Percentiles rank a stretch among this genome's conserved stretches.
Evolutionary conservation across 352 stramenopile genomes (phyloP).

Genomic region (Phytophthora podocarpi): DNA sequence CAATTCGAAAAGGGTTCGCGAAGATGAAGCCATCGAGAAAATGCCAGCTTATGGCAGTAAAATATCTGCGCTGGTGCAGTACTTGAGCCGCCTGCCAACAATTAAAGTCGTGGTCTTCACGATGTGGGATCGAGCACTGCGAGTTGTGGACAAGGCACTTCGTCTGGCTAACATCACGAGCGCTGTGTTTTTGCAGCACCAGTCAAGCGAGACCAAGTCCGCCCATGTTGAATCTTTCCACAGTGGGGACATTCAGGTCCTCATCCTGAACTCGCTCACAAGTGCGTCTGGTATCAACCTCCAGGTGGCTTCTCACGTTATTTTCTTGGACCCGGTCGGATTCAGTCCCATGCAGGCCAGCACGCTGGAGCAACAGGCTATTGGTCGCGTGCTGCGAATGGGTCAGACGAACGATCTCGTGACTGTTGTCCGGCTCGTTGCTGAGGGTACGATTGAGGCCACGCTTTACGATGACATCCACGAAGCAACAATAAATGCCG

Average conservation of each 20-base stretch:
- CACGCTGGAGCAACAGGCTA: constrained; percentile 81
- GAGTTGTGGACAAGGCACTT: constrained; percentile 68
- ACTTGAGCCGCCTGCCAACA: constrained; percentile 51
- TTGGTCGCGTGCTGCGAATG: constrained; percentile 86
- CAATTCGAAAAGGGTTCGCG: constrained; percentile 11
- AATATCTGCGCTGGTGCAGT: constrained; percentile 71
- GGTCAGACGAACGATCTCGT: constrained; percentile 77
- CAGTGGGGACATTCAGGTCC: constrained; percentile 61
- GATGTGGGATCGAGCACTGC: constrained; percentile 76
- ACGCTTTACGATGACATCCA: constrained; percentile 81
- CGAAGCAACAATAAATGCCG: constrained; percentile 43
- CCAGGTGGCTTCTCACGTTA: constrained; percentile 81
- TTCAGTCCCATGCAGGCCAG: constrained; percentile 73
- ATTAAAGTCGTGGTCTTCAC: constrained; percentile 86
- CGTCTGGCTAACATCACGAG: constrained; percentile 58
- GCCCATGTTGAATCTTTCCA: constrained; percentile 72
- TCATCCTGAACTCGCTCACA: constrained; percentile 82
- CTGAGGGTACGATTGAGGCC: constrained; percentile 75
- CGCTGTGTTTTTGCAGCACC: constrained; percentile 75
- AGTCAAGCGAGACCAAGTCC: constrained; percentile 81
- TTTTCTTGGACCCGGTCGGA: constrained; percentile 82
- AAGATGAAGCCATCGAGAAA: constrained; percentile 30
- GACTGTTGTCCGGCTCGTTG: constrained; percentile 75
- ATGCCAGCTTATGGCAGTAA: constrained; percentile 74
- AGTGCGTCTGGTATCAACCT: constrained; percentile 88